Evolutionary conservation across 2,329 filamentous ascomycete species (phyloP), one percentile per base, ranked within the genome.

Genomic region (Pestalotiopsis sp.): DNA sequence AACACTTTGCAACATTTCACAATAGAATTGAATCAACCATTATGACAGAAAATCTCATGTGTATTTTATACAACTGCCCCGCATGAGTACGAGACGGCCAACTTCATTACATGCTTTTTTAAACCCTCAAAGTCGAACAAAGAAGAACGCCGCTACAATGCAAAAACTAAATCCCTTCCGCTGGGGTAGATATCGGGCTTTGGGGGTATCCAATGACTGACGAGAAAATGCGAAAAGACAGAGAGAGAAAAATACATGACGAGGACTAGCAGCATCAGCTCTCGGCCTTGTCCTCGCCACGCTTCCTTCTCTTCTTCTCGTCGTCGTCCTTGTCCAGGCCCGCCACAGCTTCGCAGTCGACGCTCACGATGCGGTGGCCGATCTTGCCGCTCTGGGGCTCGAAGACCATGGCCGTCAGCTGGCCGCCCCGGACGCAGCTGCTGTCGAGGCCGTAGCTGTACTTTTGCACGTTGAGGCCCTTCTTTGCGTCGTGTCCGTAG

Each of bases 381-480:
- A 76, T 68, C 13, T 70, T 71, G 27, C 72, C 78, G 66, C 83
- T 74, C 6, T 77, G 78, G 5, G 81, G 87, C 73, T 92, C 88
- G 45, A 98, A 88, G 2, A 98, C 85, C 69, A 97, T 80, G 1
- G 93, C 95, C 0, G 92, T 94, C 72, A 99, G 83, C 71, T 89
- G 85, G 1, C 90, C 90, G 12, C 94, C 95, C 71, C 87, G 88
- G 3, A 94, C 90, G 78, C 96, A 98, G 0, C 90, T 91, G 0
- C 92, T 93, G 79, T 98, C 96, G 61, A 98, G 84, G 0, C 96
- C 96, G 76, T 94, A 93, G 4, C 91, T 93, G 79, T 93, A 97
- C 63, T 87, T 84, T 64, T 88, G 75, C 69, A 84, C 73, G 39
- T 75, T 76, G 64, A 97, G 86, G 0, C 94, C 94, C 2, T 82